These are phyloP conservation scores for Macadamia tetraphylla DNA, from an alignment of 164 flowering plant genomes.

Conservation along the genomic window DNA sequence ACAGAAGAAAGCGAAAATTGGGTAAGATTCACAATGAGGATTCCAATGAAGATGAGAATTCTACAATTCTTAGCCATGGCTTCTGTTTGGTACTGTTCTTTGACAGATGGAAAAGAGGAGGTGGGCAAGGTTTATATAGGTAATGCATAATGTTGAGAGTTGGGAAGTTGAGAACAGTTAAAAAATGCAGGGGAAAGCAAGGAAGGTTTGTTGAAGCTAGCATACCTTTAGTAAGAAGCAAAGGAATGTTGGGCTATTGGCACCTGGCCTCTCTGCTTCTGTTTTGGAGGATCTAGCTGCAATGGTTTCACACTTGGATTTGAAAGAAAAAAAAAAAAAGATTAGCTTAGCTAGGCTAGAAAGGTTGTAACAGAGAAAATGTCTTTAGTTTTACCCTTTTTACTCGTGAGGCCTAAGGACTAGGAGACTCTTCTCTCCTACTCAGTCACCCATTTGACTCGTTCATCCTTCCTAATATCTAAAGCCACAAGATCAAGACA, in stretches of 20 bases:
- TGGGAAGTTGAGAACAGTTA: not conserved
- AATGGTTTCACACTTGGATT: not conserved
- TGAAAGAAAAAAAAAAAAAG: not conserved
- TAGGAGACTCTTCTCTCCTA: not conserved
- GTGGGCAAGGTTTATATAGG: constrained; percentile 20
- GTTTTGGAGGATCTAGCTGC: not conserved
- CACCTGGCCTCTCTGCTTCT: not conserved
- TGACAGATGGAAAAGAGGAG: constrained; percentile 3
- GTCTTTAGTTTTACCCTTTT: not conserved
- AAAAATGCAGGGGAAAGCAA: constrained; percentile 23
- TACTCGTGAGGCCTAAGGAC: not conserved
- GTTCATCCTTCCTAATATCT: too few relatives aligned
- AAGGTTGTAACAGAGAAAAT: not conserved
- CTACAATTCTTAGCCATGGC: constrained; percentile 22
- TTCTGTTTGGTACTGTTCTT: constrained; percentile 1
- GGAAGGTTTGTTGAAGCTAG: constrained; percentile 35
- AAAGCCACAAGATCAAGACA: too few relatives aligned
- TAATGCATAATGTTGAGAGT: constrained; percentile 18
- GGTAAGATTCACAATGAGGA: constrained; percentile 19
- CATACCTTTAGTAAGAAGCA: constrained; percentile 52
- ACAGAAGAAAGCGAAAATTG: constrained; percentile 43
- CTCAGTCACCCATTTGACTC: not conserved
- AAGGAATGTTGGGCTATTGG: constrained; percentile 19
- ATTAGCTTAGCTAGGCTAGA: not conserved
- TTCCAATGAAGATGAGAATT: constrained; percentile 14